Evolutionary conservation across 2,329 filamentous ascomycete genomes (phyloP).

Genomic region (Pyricularia grisea): DNA sequence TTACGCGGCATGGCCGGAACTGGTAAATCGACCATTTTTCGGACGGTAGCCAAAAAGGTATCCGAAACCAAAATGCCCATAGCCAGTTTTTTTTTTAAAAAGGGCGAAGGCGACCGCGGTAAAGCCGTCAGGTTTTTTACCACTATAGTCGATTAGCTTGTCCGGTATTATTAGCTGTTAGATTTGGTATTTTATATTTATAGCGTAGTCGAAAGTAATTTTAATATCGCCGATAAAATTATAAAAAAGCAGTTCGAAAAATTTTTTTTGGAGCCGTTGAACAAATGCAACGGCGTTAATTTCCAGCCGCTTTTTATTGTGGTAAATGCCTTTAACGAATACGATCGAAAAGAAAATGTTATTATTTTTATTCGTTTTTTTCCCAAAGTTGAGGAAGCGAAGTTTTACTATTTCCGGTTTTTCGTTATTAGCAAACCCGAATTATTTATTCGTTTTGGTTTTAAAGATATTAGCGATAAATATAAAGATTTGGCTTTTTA

Average conservation of each 20-base stretch:
- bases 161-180: constrained; percentile 13
- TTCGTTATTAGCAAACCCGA: constrained; percentile 35
- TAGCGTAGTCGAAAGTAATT: constrained; percentile 18
- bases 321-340: constrained; percentile 25
- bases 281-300: background rate
- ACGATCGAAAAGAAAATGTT: constrained; percentile 20
- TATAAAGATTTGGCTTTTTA: constrained; percentile 25
- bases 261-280: constrained; percentile 26
- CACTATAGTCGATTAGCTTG: constrained; percentile 27
- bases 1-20: background rate
- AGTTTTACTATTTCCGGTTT: constrained; percentile 13
- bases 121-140: constrained; percentile 26
- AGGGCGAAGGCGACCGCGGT: constrained; percentile 26
- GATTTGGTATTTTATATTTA: constrained; percentile 10
- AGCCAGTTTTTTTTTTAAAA: constrained; percentile 36
- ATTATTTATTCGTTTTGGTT: constrained; percentile 24
- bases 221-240: constrained; percentile 12
- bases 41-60: background rate
- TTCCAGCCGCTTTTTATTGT: constrained; percentile 16
- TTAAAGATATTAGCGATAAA: constrained; percentile 17
- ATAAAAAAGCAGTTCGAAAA: constrained; percentile 28
- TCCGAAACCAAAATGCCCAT: constrained; percentile 8
- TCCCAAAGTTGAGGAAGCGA: constrained; percentile 8
- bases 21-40: constrained; percentile 1
- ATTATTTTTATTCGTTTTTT: constrained; percentile 19